phyloP scores from a whole-genome alignment of 805 yeast species.

The Candida lessepsii region DNA sequence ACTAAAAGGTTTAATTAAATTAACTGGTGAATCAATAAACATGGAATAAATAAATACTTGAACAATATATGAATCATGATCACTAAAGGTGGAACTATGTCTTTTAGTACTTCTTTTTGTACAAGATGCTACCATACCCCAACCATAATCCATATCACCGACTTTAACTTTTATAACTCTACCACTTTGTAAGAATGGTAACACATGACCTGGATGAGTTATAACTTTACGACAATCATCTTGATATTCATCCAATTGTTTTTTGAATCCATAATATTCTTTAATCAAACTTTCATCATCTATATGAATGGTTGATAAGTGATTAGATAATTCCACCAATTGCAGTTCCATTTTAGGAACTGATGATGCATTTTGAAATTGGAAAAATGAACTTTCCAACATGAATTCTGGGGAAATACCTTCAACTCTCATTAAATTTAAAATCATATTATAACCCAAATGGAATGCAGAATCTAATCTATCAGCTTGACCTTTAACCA shows the following conservation, averaged over 20 bases:
- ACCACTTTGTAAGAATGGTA: slow-evolving; percentile 86
- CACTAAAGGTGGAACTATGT: slow-evolving; percentile 58
- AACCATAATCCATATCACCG: slow-evolving; percentile 75
- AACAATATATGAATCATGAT: slow-evolving; percentile 87
- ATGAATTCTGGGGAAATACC: slow-evolving; percentile 97
- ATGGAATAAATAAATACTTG: slow-evolving; percentile 77
- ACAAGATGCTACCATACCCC: slow-evolving; percentile 87
- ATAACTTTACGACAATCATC: slow-evolving; percentile 77
- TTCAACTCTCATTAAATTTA: slow-evolving; percentile 94
- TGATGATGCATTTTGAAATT: slow-evolving; percentile 88
- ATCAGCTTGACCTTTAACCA: slow-evolving; percentile 99
- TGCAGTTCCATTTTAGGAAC: slow-evolving; percentile 82
- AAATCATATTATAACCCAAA: slow-evolving; percentile 94
- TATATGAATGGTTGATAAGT: slow-evolving; percentile 50
- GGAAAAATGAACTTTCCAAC: slow-evolving; percentile 92
- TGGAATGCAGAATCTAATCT: slow-evolving; percentile 97
- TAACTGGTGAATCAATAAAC: slow-evolving; percentile 82
- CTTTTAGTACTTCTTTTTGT: slow-evolving; percentile 66
- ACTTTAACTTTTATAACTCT: slow-evolving; percentile 72
- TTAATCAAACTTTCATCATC: slow-evolving; percentile 74
- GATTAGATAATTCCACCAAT: slow-evolving; percentile 50
- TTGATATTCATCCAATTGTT: slow-evolving; percentile 68
- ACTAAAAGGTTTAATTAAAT: slow-evolving; percentile 70
- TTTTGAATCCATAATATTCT: slow-evolving; percentile 79
- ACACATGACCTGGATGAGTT: slow-evolving; percentile 85